Conservation (phyloP, 352 stramenopile genomes). For the Blastocystis sp. region DNA sequence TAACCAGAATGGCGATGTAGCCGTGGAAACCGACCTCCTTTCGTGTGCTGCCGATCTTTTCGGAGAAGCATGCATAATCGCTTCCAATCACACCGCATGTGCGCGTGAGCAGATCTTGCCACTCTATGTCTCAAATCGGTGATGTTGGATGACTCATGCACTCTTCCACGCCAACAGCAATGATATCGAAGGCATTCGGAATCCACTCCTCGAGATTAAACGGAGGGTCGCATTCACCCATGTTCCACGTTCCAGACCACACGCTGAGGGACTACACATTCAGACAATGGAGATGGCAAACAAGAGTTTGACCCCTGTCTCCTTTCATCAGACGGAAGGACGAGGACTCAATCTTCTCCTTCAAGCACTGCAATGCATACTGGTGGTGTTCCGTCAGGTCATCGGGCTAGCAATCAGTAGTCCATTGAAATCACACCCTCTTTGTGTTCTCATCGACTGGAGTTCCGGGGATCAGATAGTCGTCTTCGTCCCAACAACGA, state of each 20-base stretch:
- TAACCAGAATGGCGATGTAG: constrained; percentile 62
- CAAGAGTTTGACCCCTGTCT: constrained; percentile 18
- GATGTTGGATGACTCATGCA: constrained; percentile 49
- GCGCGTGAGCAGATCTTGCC: constrained; percentile 33
- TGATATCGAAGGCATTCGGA: constrained; percentile 57
- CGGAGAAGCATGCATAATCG: constrained; percentile 27
- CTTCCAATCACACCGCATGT: constrained; percentile 34
- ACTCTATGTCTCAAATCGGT: neutral
- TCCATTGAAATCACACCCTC: neutral
- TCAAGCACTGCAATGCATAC: neutral
- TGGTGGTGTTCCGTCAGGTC: constrained; percentile 41
- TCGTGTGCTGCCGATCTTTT: constrained; percentile 65
- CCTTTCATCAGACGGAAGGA: constrained; percentile 7
- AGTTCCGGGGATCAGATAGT: constrained; percentile 52
- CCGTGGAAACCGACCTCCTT: constrained; percentile 69
- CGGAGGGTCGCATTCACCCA: constrained; percentile 65
- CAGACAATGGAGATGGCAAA: neutral
- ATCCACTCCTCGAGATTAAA: constrained; percentile 69
- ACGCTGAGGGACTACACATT: constrained; percentile 33
- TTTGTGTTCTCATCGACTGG: neutral
- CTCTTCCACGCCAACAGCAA: constrained; percentile 60
- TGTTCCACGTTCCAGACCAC: constrained; percentile 69
- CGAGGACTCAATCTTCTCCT: neutral
- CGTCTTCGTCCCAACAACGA: constrained; percentile 53
- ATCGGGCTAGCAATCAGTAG: constrained; percentile 5